Evolutionary conservation across 1,284 basidiomycete species (phyloP).

Genomic region (Ganoderma meredithae): DNA sequence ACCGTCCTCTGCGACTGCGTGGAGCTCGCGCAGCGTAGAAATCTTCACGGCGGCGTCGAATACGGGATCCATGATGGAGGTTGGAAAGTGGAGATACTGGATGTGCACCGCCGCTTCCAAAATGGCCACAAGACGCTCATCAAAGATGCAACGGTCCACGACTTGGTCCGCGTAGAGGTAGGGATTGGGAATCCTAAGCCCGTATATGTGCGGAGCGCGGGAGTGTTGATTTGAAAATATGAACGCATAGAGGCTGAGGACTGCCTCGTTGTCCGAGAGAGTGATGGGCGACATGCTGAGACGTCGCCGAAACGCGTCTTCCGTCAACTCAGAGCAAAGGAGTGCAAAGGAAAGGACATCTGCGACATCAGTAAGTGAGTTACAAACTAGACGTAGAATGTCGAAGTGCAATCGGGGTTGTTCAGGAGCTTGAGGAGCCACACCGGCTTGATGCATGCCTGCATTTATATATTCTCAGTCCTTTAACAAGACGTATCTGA

Average conservation of each 20-base stretch:
- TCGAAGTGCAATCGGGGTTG: background rate
- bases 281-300: background rate
- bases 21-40: background rate
- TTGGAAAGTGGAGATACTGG: background rate
- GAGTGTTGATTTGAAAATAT: background rate
- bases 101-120: background rate
- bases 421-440: background rate
- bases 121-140: background rate
- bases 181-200: background rate
- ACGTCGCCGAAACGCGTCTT: background rate
- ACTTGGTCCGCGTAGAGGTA: background rate
- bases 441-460: background rate
- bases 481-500: background rate
- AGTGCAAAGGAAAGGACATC: background rate
- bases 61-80: background rate
- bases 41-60: background rate
- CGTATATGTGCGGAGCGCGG: background rate
- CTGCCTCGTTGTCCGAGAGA: background rate
- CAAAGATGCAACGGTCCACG: background rate
- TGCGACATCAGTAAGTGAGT: background rate
- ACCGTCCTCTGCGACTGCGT: background rate
- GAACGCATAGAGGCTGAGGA: background rate
- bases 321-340: background rate
- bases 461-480: background rate
- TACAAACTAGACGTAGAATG: background rate